Evolutionary conservation across 768 basidiomycete species (phyloP), one percentile per base, ranked within the genome.

Genomic region (Rhodotorula sphaerocarpa): DNA sequence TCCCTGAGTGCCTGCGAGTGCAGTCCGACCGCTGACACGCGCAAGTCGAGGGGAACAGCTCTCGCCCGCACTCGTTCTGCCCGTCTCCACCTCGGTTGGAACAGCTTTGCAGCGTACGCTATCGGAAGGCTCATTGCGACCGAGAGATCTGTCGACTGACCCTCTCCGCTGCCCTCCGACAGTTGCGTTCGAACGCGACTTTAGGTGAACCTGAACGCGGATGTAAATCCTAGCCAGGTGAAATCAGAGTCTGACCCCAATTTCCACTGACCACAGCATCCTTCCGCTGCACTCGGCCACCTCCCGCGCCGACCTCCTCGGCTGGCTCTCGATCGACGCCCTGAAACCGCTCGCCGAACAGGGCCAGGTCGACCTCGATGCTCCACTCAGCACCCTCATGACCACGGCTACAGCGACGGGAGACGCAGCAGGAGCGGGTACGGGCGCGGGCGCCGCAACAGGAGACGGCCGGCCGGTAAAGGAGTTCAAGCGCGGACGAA

Each of bases 131-230:
- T 11, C n/a, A 28, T 21, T 6, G 18, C 1, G 3, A 7, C 7
- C 18, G 39, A 2, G n/a, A n/a, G n/a, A n/a, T n/a, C n/a, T n/a
- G n/a, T n/a, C n/a, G n/a, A n/a, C 45, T 50, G n/a, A 31, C 36
- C 14, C 50, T 6, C 25, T 16, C 10, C 43, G 4, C 11, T 10
- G 3, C 18, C 5, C 4, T 21, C 7, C 31, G 25, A 18, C 56
- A 67, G 66, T 68, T 23, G 62, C 67, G 0, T 68, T 61, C 36
- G 67, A 68, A 43, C 62, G 67, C 5, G 67, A 68, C 27, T 68
- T 64, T 36, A 30, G 31, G 60, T 52, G 5, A 42, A 44, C 7
- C n/a, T n/a, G n/a, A n/a, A n/a, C n/a, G n/a, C n/a, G n/a, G n/a
- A n/a, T n/a, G n/a, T n/a, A n/a, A n/a, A n/a, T n/a, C n/a, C n/a